A percentile compares a stretch with the other conserved stretches of the same genome.
These are phyloP conservation scores for Lotus japonicus DNA, from an alignment of 306 rosid genomes.

Conservation along the genomic window DNA sequence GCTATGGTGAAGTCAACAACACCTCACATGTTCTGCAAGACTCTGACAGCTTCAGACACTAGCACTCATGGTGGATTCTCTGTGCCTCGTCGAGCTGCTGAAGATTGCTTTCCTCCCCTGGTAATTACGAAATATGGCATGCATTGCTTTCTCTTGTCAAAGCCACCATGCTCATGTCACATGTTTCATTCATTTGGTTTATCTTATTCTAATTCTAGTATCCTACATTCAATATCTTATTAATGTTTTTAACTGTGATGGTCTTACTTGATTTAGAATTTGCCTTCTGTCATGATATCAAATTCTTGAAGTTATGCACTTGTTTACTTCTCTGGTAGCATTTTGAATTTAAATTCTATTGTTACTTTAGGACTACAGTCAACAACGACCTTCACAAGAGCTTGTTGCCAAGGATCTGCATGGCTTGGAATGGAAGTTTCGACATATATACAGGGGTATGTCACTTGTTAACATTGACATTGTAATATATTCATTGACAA, in stretches of 20 bases:
- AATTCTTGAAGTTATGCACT: background rate
- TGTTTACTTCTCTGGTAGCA: background rate
- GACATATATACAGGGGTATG: conserved; percentile 90
- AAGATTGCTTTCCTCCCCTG: conserved; percentile 98
- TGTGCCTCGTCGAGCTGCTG: conserved; percentile 99
- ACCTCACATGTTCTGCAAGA: conserved; percentile 99
- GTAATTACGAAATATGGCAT: conserved; percentile 34
- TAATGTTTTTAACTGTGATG: background rate
- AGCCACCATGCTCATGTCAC: background rate
- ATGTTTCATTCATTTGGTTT: background rate
- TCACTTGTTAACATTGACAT: background rate
- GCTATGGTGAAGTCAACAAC: conserved; percentile 65
- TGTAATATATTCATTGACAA: background rate
- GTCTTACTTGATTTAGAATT: background rate
- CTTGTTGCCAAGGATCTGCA: conserved; percentile 95
- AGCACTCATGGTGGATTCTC: conserved; percentile 99
- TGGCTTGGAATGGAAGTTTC: conserved; percentile 89
- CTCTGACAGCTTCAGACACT: conserved; percentile 96
- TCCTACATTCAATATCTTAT: background rate
- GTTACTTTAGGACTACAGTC: conserved; percentile 69
- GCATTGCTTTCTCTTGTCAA: background rate
- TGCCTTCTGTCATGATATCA: background rate
- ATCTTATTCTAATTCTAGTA: background rate
- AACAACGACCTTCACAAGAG: conserved; percentile 95
- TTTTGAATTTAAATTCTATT: background rate